Percentiles rank a stretch among this genome's conserved stretches.
These are phyloP conservation scores for Paracoccidioides lutzii DNA, from an alignment of 2,329 filamentous ascomycete genomes.

Conservation along the genomic window DNA sequence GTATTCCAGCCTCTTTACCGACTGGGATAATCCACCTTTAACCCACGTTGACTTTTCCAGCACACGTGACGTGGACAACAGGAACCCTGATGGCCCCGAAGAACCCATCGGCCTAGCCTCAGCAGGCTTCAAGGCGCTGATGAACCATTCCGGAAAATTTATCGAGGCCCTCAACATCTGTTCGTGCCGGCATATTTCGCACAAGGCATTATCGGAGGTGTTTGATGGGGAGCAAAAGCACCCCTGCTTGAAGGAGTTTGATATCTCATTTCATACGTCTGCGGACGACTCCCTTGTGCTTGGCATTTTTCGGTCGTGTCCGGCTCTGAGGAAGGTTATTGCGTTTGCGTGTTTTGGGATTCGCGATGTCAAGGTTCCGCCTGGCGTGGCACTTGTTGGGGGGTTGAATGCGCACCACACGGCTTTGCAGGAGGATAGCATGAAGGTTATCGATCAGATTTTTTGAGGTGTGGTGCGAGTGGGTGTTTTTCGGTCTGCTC, in stretches of 20 bases:
- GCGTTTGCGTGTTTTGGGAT: conserved; percentile 53
- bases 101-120: conserved; percentile 60
- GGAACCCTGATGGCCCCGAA: conserved; percentile 50
- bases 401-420: conserved; percentile 40
- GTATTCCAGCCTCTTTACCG: conserved; percentile 58
- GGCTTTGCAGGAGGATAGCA: not conserved
- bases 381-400: conserved; percentile 47
- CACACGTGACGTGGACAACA: conserved; percentile 63
- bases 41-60: conserved; percentile 60
- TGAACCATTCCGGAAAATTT: conserved; percentile 62
- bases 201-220: conserved; percentile 57
- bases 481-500: not conserved
- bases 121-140: conserved; percentile 63
- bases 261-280: conserved; percentile 53
- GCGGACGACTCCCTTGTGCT: conserved; percentile 34
- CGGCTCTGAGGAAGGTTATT: conserved; percentile 40
- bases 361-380: conserved; percentile 42
- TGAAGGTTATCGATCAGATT: conserved; percentile 1
- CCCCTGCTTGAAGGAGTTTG: conserved; percentile 55
- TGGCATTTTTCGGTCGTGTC: conserved; percentile 35
- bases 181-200: conserved; percentile 69
- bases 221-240: conserved; percentile 40
- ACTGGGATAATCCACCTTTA: conserved; percentile 63
- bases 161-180: conserved; percentile 63
- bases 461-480: not conserved